A percentile compares a stretch with the other conserved stretches of the same genome.
phyloP scores from a whole-genome alignment of 2,329 filamentous ascomycete genomes.

The Xylaria sp. region DNA sequence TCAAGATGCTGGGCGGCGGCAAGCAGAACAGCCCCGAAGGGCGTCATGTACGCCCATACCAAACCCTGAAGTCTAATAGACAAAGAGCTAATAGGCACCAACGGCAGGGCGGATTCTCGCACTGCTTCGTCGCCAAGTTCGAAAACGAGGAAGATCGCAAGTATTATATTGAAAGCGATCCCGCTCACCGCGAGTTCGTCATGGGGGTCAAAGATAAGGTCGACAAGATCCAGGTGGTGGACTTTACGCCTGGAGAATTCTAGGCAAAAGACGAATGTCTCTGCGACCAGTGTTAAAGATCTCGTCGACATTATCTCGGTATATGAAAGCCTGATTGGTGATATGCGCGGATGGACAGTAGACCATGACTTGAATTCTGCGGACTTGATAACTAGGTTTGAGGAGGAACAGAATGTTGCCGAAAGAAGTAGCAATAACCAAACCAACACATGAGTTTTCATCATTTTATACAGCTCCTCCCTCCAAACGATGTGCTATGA shows the following conservation, averaged over 20 bases:
- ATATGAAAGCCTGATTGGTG: neutral
- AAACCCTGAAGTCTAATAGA: neutral
- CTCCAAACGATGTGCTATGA: too few species aligned
- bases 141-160: slow-evolving; percentile 69
- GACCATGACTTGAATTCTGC: neutral
- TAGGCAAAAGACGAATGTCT: slow-evolving; percentile 21
- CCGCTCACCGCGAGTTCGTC: slow-evolving; percentile 69
- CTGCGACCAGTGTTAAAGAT: neutral
- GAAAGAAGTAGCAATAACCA: neutral
- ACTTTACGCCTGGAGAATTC: slow-evolving; percentile 61
- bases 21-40: slow-evolving; percentile 71
- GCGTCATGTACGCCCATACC: slow-evolving; percentile 59
- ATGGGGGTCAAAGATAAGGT: slow-evolving; percentile 59
- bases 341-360: neutral
- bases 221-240: slow-evolving; percentile 65
- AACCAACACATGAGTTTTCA: neutral
- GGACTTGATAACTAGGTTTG: neutral
- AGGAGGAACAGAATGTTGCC: neutral
- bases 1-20: slow-evolving; percentile 67
- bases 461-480: neutral
- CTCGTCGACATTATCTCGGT: neutral
- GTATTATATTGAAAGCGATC: slow-evolving; percentile 74
- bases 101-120: slow-evolving; percentile 68
- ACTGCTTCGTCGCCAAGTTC: slow-evolving; percentile 75
- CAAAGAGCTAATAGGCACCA: neutral